phyloP scores from a whole-genome alignment of 1,284 basidiomycete species.

The Porphyrellus sp. region DNA sequence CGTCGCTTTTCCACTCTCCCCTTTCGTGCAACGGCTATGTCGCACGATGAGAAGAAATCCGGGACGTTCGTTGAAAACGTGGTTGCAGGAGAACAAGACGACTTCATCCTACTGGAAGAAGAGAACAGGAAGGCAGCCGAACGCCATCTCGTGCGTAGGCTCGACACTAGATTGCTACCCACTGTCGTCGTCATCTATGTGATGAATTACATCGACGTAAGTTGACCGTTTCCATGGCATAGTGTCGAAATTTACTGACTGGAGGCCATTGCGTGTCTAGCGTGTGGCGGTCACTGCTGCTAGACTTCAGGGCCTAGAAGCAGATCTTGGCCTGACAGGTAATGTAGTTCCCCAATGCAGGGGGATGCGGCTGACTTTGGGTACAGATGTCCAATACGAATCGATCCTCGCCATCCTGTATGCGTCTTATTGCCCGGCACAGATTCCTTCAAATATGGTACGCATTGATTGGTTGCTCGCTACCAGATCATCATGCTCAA shows the following conservation, averaged over 20 bases:
- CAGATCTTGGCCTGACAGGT: conserved; percentile 54
- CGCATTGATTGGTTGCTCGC: conserved; percentile 4
- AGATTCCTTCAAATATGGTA: conserved; percentile 68
- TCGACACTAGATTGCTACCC: conserved; percentile 58
- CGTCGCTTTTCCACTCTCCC: background rate
- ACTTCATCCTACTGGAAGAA: conserved; percentile 9
- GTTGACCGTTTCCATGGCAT: conserved; percentile 17
- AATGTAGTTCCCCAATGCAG: background rate
- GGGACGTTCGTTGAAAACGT: conserved; percentile 13
- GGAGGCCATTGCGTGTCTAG: conserved; percentile 31
- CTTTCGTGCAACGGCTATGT: conserved; percentile 6
- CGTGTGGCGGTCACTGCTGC: conserved; percentile 61
- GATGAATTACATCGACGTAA: conserved; percentile 69
- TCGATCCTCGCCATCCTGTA: conserved; percentile 59
- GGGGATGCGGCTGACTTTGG: background rate
- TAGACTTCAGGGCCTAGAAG: conserved; percentile 56
- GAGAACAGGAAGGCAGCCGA: conserved; percentile 31
- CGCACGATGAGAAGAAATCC: conserved; percentile 10
- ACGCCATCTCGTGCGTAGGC: conserved; percentile 47
- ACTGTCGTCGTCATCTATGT: conserved; percentile 61
- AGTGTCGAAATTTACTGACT: background rate
- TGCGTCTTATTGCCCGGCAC: conserved; percentile 58
- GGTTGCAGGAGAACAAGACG: conserved; percentile 6
- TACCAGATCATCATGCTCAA: background rate
- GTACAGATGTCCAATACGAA: conserved; percentile 55